Evolutionary conservation across 108 stramenopile genomes (phyloP).

Genomic region (Parietichytrium sp.): DNA sequence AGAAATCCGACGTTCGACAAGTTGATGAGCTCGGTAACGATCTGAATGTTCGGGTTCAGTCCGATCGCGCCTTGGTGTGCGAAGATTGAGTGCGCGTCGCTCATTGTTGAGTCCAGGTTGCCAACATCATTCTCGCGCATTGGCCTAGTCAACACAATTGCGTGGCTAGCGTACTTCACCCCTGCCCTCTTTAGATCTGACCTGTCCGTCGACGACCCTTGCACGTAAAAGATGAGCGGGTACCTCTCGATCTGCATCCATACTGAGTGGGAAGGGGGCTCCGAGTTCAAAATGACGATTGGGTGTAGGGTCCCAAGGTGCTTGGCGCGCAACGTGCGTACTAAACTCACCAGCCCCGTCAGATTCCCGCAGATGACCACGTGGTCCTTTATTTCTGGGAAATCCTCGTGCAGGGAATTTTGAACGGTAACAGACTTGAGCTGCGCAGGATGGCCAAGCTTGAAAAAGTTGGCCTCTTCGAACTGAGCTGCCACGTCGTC

Average conservation of each 20-base stretch:
- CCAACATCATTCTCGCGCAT: neutral
- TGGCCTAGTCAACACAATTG: neutral
- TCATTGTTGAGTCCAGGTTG: neutral
- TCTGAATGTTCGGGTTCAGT: neutral
- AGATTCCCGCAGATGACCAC: constrained; percentile 14
- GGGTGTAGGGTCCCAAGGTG: constrained; percentile 1
- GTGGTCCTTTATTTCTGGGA: neutral
- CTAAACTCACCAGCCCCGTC: neutral
- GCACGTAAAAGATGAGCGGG: neutral
- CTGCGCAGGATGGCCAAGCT: neutral
- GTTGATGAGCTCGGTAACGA: constrained; percentile 35
- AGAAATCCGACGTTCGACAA: constrained; percentile 28
- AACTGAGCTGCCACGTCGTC: neutral
- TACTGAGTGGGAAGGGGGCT: neutral
- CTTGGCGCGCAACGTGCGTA: neutral
- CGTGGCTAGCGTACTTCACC: neutral
- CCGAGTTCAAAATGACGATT: neutral
- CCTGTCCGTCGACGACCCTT: constrained; percentile 7
- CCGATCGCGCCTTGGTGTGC: constrained; percentile 32
- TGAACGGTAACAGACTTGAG: neutral
- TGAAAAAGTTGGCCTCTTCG: neutral
- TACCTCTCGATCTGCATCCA: neutral
- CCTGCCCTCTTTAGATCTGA: neutral
- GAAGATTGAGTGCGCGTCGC: neutral
- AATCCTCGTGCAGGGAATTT: neutral